Conservation (phyloP, 257 asterid species). For the Primulina huaijiensis region DNA sequence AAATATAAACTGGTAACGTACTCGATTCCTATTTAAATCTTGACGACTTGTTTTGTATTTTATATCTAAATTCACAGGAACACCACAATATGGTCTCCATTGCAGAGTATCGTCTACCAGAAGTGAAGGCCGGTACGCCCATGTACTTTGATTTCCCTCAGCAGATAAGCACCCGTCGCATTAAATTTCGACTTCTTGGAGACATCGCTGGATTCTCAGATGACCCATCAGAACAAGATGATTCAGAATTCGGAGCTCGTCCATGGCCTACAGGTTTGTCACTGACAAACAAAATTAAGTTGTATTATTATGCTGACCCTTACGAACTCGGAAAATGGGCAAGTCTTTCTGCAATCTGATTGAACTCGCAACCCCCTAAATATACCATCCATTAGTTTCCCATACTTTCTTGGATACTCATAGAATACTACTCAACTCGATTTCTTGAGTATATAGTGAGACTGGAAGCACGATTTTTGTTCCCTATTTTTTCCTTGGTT, state of each 20-base stretch:
- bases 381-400: not conserved
- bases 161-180: conserved; percentile 58
- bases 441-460: too few species aligned
- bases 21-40: not conserved
- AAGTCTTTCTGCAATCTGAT: conserved; percentile 77
- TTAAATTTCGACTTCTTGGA: conserved; percentile 77
- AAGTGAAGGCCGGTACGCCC: conserved; percentile 76
- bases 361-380: not conserved
- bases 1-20: conserved; percentile 7
- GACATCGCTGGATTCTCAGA: conserved; percentile 78
- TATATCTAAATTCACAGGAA: conserved; percentile 43
- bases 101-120: conserved; percentile 87
- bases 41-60: not conserved
- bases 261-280: conserved; percentile 78
- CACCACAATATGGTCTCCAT: conserved; percentile 66
- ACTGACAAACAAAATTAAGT: conserved; percentile 66
- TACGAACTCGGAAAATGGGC: conserved; percentile 97
- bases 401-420: not conserved
- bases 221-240: conserved; percentile 81
- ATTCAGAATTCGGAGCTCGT: conserved; percentile 46
- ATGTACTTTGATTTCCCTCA: conserved; percentile 97
- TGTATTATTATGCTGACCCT: conserved; percentile 85
- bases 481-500: not conserved
- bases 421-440: not conserved
- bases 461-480: not conserved